Evolutionary conservation across 257 asterid genomes (phyloP).

Genomic region (Forsythia suspensa): DNA sequence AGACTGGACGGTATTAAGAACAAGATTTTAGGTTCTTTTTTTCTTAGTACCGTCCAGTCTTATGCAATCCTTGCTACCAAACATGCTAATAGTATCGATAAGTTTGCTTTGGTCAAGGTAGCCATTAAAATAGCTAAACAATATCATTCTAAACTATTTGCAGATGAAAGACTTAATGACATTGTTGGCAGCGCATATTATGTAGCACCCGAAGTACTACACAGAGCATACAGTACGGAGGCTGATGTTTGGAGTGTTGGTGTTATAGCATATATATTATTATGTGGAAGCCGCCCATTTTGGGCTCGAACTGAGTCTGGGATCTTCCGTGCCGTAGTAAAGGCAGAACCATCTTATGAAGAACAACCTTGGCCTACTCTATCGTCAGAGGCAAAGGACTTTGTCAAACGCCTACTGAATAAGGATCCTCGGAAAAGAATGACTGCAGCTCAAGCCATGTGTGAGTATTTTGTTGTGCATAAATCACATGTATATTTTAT

Average conservation of each 20-base stretch:
- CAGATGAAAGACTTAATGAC: constrained; percentile 67
- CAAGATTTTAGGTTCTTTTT: background rate
- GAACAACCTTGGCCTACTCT: constrained; percentile 65
- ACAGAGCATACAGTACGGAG: constrained; percentile 62
- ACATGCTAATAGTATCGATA: background rate
- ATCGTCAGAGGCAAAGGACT: constrained; percentile 53
- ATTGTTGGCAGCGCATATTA: constrained; percentile 70
- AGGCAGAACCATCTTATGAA: constrained; percentile 59
- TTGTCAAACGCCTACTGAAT: constrained; percentile 51
- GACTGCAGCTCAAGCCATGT: constrained; percentile 67
- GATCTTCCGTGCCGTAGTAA: constrained; percentile 57
- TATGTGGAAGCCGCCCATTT: constrained; percentile 68
- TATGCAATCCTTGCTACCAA: background rate
- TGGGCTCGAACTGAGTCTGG: constrained; percentile 74
- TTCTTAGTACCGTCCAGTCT: background rate
- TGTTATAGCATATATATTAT: constrained; percentile 57
- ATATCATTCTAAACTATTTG: background rate
- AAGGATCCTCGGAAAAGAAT: constrained; percentile 67
- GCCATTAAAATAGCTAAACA: background rate
- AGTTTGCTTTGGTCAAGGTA: background rate
- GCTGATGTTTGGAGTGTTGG: constrained; percentile 73
- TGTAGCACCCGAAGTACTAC: constrained; percentile 66
- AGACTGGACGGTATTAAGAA: background rate
- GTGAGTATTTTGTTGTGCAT: constrained; percentile 30
- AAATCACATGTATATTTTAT: background rate